Evolutionary conservation across 345 rosid genomes (phyloP).

Genomic region (Anacardium occidentale): DNA sequence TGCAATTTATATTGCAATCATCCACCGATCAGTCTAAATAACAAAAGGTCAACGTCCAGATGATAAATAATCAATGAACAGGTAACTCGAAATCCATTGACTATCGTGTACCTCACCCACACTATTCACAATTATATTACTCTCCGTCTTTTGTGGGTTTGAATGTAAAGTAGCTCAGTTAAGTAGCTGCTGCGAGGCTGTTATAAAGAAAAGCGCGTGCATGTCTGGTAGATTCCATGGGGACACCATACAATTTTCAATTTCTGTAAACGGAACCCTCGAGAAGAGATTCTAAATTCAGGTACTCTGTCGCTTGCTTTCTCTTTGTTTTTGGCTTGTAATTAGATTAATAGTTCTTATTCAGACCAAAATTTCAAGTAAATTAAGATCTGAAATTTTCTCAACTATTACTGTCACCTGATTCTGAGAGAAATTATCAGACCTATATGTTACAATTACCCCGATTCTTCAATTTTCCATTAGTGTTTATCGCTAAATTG

Average conservation of each 20-base stretch:
- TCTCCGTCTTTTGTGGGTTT: too few relatives aligned
- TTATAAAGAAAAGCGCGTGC: background rate
- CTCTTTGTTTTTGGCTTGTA: background rate
- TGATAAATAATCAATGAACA: too few relatives aligned
- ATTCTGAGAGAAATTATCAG: background rate
- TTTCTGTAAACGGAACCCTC: background rate
- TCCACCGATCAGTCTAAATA: too few relatives aligned
- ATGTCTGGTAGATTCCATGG: slow-evolving; percentile 8
- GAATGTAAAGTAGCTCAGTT: background rate
- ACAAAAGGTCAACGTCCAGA: too few relatives aligned
- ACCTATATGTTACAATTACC: background rate
- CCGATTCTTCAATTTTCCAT: background rate
- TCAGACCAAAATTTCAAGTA: background rate
- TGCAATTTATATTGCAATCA: too few relatives aligned
- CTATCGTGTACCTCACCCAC: background rate
- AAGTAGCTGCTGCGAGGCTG: background rate
- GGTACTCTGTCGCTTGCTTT: background rate
- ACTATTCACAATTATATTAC: background rate
- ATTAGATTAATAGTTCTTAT: background rate
- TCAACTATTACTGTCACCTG: background rate
- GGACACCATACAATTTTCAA: background rate
- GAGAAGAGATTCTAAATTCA: background rate
- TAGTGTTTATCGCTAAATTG: too few relatives aligned
- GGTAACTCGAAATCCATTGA: background rate
- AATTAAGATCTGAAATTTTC: background rate